These are phyloP conservation scores for Claviceps sorghi DNA, from an alignment of 2,329 filamentous ascomycete species.

Conservation along the genomic window DNA sequence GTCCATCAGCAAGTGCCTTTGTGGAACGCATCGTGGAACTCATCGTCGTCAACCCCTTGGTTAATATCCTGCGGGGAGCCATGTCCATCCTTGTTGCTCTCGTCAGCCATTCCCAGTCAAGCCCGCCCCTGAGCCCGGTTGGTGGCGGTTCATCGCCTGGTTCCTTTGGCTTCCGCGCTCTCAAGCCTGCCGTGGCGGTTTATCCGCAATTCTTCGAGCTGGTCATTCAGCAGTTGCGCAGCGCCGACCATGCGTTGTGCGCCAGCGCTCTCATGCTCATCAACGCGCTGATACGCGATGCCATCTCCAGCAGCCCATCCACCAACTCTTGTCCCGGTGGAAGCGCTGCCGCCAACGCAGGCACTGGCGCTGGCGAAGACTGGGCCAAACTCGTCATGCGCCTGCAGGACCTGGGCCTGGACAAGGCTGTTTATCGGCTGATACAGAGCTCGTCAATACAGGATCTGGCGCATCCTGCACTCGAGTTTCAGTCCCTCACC, in stretches of 20 bases:
- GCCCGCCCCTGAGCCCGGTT: constrained; percentile 21
- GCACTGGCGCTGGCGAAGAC: constrained; percentile 38
- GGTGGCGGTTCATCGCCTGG: constrained; percentile 28
- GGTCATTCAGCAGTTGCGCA: constrained; percentile 80
- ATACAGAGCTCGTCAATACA: constrained; percentile 92
- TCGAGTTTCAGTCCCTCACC: constrained; percentile 87
- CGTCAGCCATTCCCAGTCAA: constrained; percentile 67
- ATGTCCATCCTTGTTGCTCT: constrained; percentile 94
- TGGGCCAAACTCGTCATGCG: constrained; percentile 94
- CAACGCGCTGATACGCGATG: constrained; percentile 87
- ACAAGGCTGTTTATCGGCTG: constrained; percentile 77
- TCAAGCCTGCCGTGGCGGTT: constrained; percentile 81
- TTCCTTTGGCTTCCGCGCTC: constrained; percentile 72
- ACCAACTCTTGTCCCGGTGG: constrained; percentile 23
- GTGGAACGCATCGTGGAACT: constrained; percentile 73
- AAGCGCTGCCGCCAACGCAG: constrained; percentile 11
- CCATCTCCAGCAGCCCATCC: constrained; percentile 55
- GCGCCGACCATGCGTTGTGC: constrained; percentile 87
- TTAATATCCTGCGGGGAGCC: constrained; percentile 91
- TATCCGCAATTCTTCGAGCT: constrained; percentile 92
- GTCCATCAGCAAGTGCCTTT: constrained; percentile 46
- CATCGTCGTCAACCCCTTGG: constrained; percentile 85
- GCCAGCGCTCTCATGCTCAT: constrained; percentile 91
- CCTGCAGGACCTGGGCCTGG: constrained; percentile 82
- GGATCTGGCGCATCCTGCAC: constrained; percentile 73